Conservation (phyloP, 2,329 filamentous ascomycete genomes). For the Didymellaceae sp. region DNA sequence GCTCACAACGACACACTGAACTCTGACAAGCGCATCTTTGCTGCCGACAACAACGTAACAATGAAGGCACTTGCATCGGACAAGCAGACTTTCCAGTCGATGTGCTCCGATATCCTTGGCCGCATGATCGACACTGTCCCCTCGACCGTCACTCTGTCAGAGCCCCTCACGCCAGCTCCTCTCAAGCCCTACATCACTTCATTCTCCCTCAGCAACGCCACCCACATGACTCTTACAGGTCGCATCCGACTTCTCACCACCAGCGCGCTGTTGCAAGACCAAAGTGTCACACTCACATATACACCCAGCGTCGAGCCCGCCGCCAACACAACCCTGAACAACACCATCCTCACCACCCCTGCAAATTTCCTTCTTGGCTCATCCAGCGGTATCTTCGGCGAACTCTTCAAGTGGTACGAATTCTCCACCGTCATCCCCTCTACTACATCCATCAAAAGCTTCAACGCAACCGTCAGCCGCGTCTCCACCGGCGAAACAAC, state of each 20-base stretch:
- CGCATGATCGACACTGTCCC: conserved; percentile 34
- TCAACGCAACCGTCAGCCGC: conserved; percentile 6
- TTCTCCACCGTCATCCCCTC: conserved; percentile 7
- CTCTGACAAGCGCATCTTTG: conserved; percentile 44
- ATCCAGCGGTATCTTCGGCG: conserved; percentile 8
- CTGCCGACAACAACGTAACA: conserved; percentile 39
- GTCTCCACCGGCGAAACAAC: conserved; percentile 5
- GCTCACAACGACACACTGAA: conserved; percentile 37
- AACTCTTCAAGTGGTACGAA: conserved; percentile 14
- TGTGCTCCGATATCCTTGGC: conserved; percentile 27
- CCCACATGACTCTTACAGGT: conserved; percentile 21
- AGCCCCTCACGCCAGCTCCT: conserved; percentile 24
- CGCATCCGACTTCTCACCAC: conserved; percentile 26
- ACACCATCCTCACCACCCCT: conserved; percentile 2
- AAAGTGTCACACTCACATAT: conserved; percentile 8
- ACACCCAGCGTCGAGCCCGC: not conserved
- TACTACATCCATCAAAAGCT: conserved; percentile 7
- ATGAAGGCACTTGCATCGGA: conserved; percentile 36
- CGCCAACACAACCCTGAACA: conserved; percentile 6
- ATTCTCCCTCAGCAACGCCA: conserved; percentile 18
- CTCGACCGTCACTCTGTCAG: conserved; percentile 23
- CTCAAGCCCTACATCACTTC: conserved; percentile 28
- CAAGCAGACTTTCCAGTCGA: conserved; percentile 23
- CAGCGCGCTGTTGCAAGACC: not conserved
- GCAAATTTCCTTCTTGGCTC: not conserved